Evolutionary conservation across 345 rosid species (phyloP).

Genomic region (Reutealis trisperma): DNA sequence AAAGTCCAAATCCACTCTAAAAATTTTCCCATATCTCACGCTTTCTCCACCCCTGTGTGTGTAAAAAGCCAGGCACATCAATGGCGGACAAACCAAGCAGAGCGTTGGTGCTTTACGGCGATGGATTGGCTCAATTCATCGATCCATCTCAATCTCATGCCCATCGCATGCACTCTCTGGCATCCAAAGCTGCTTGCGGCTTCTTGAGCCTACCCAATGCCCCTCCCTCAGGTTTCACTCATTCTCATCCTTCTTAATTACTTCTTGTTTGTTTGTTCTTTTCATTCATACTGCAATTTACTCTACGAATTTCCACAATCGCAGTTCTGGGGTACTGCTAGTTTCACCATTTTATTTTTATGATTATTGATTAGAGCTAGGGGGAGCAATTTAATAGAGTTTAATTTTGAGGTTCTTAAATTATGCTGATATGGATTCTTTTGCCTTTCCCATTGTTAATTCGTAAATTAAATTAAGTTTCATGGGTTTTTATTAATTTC

Average conservation of each 20-base stretch:
- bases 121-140: slow-evolving; percentile 69
- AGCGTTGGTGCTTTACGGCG: slow-evolving; percentile 71
- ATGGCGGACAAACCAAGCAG: slow-evolving; percentile 99
- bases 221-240: slow-evolving; percentile 65
- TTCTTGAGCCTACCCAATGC: slow-evolving; percentile 77
- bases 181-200: slow-evolving; percentile 59
- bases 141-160: slow-evolving; percentile 38
- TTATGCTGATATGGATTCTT: not conserved
- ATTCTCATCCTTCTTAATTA: not conserved
- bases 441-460: not conserved
- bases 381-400: not conserved
- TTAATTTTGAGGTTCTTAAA: not conserved
- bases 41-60: not conserved
- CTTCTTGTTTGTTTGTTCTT: not conserved
- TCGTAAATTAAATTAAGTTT: not conserved
- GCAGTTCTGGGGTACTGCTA: not conserved
- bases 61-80: slow-evolving; percentile 10
- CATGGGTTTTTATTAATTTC: not conserved
- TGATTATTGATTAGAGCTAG: not conserved
- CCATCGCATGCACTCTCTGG: slow-evolving; percentile 65
- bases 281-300: not conserved
- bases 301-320: not conserved
- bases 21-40: not conserved
- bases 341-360: not conserved
- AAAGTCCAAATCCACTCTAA: too few relatives aligned